phyloP scores from a whole-genome alignment of 139 green algal species.

The Chlorella sp. region DNA sequence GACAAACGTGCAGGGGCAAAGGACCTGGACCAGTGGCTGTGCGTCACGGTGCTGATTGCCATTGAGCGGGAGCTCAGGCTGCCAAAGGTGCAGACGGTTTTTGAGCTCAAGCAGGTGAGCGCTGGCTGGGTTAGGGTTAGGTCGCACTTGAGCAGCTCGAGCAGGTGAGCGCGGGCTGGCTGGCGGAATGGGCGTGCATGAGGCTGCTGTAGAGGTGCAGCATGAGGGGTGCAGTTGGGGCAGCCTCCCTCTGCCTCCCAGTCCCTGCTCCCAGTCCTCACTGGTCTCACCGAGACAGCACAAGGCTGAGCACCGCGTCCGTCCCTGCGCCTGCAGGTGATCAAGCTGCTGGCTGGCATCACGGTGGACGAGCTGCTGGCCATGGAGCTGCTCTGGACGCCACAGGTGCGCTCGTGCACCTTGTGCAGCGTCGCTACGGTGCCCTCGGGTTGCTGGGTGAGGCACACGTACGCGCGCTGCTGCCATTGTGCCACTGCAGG shows the following conservation, averaged over 20 bases:
- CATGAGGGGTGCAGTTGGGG: neutral
- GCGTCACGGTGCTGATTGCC: slow-evolving; percentile 81
- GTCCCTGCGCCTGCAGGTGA: slow-evolving; percentile 23
- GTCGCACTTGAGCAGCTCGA: neutral
- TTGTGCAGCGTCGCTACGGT: too few relatives aligned
- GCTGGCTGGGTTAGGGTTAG: neutral
- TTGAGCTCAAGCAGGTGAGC: slow-evolving; percentile 21
- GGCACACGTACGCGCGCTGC: too few relatives aligned
- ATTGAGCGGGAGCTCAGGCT: slow-evolving; percentile 65
- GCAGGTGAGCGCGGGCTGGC: too few relatives aligned
- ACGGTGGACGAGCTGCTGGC: slow-evolving; percentile 66
- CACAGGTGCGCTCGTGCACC: slow-evolving; percentile 43
- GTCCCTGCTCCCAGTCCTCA: neutral
- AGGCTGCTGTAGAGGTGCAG: neutral
- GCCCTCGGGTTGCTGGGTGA: too few relatives aligned
- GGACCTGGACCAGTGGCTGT: slow-evolving; percentile 48
- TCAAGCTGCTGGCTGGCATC: slow-evolving; percentile 69
- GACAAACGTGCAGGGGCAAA: neutral
- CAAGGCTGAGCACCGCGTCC: too few relatives aligned
- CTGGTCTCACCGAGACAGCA: too few relatives aligned
- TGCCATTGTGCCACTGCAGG: neutral
- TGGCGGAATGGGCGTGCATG: neutral
- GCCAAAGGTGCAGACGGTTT: slow-evolving; percentile 34
- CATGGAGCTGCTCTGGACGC: slow-evolving; percentile 97
- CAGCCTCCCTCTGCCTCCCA: neutral